A percentile compares a stretch with the other conserved stretches of the same genome.
Evolutionary conservation across 2,329 filamentous ascomycete species (phyloP).

Genomic region (Botrytis tulipae): DNA sequence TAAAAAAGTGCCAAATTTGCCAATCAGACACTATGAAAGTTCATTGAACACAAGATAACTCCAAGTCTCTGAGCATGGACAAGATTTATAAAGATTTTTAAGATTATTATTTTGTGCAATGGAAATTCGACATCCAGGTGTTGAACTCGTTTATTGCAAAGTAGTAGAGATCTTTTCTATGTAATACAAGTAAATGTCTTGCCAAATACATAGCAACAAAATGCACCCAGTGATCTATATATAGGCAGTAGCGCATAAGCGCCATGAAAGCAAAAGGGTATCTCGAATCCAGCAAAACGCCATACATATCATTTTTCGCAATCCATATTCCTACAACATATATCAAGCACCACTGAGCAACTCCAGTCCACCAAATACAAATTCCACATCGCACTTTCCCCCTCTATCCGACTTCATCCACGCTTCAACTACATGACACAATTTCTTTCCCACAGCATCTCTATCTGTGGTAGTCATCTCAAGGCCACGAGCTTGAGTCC

Average conservation of each 20-base stretch:
- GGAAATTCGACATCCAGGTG: neutral
- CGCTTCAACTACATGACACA: constrained; percentile 26
- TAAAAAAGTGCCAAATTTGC: neutral
- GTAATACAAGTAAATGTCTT: constrained; percentile 1
- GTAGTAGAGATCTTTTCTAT: neutral
- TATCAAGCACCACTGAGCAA: constrained; percentile 9
- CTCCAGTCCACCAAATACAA: constrained; percentile 27
- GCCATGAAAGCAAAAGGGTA: constrained; percentile 21
- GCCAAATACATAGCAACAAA: neutral
- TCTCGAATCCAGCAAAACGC: constrained; percentile 10
- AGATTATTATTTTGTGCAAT: neutral
- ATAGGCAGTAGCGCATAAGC: neutral
- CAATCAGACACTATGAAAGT: neutral
- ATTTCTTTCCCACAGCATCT: constrained; percentile 19
- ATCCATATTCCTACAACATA: neutral
- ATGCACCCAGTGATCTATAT: neutral
- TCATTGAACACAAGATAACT: neutral
- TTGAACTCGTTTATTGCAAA: neutral
- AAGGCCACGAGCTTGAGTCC: constrained; percentile 26
- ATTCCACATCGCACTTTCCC: constrained; percentile 25
- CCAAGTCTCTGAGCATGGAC: neutral
- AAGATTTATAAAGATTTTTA: neutral
- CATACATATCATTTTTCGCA: neutral
- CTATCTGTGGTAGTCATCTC: constrained; percentile 21
- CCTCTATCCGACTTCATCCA: constrained; percentile 26